Percentiles rank a stretch among this genome's conserved stretches.
phyloP scores from a whole-genome alignment of 768 basidiomycete species.

The Sporobolomyces roseus region DNA sequence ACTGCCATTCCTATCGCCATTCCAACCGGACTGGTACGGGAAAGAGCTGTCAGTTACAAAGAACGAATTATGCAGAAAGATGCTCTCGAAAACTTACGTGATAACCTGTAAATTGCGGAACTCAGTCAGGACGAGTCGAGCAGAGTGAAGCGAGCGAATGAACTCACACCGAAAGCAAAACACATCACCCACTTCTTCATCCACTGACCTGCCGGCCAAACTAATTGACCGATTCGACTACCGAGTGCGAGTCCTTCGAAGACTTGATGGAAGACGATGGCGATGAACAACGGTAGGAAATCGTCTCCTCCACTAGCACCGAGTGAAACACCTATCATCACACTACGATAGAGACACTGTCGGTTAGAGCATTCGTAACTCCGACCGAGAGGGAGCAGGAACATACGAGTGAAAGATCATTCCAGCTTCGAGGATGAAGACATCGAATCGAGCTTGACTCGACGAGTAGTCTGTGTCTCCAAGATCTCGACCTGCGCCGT shows the following conservation, averaged over 20 bases:
- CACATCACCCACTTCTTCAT: slow-evolving; percentile 42
- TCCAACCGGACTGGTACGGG: slow-evolving; percentile 47
- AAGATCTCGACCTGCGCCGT: neutral
- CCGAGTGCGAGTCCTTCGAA: slow-evolving; percentile 48
- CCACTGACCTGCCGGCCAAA: slow-evolving; percentile 13
- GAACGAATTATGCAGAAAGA: neutral
- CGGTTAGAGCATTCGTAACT: neutral
- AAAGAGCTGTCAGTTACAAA: neutral
- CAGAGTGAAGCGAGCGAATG: too few species aligned
- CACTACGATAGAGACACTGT: slow-evolving; percentile 24
- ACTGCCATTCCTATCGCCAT: slow-evolving; percentile 48
- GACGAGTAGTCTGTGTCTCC: slow-evolving; percentile 21
- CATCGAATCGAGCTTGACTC: slow-evolving; percentile 44
- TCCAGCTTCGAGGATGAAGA: slow-evolving; percentile 43
- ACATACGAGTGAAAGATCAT: slow-evolving; percentile 45
- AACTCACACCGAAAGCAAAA: slow-evolving; percentile 17
- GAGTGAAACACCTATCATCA: slow-evolving; percentile 50
- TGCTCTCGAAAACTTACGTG: too few species aligned
- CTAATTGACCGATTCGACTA: slow-evolving; percentile 43
- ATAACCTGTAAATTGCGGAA: too few species aligned
- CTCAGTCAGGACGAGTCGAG: too few species aligned
- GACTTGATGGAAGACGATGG: slow-evolving; percentile 47
- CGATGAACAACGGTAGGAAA: slow-evolving; percentile 48
- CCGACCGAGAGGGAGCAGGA: neutral
- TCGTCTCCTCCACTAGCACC: slow-evolving; percentile 43